Base-by-base conservation (phyloP, 148 eudicot species). In the Silene latifolia region DNA sequence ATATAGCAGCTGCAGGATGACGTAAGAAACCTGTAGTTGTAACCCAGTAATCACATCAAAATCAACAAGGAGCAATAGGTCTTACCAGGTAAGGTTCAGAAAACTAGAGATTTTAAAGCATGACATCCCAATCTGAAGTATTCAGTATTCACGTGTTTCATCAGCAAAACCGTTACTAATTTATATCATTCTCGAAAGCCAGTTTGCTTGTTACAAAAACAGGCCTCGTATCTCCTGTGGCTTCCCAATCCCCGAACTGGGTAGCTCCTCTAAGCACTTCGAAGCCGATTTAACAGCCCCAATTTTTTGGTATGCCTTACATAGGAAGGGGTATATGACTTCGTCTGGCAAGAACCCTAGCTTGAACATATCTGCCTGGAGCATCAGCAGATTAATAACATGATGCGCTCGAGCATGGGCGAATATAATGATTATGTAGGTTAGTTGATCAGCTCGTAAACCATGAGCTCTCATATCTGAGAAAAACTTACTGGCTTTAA, bases 341-440 rank as follows among this genome's bases (percentile, higher is more conserved):
- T 72, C 69, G 67, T 85, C 78, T 35, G 90, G 84, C 77, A 84
- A 77, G 59, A 86, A 77, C 20, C 95, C 98, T 69, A 78, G 78
- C 82, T 93, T 93, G 63, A 88, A 56, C 89, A 93, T 87, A 78
- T 93, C 97, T 10, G 97, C 97, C 12, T 91, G 95, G 80, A 93
- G 71, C 93, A 89, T 83, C 88, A 79, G 67, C 71, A 87, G 80
- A 82, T 85, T 72, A 73, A 71, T 57, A 69, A 85, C 61, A 77
- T 83, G 85, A 63, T 79, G 83, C 11, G 81, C 83, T 62, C 71
- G 80, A 29, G 75, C 75, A 82, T 87, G 85, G 47, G 85, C 88
- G 67, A 77, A 75, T 48, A 82, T 69, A 59, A 89, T 80, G 76
- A 80, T 76, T 14, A 63, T 54, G 75, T 89, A 93, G 44, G 88